These are phyloP conservation scores for Lentinula aciculospora DNA, from an alignment of 768 basidiomycete species.

Conservation along the genomic window DNA sequence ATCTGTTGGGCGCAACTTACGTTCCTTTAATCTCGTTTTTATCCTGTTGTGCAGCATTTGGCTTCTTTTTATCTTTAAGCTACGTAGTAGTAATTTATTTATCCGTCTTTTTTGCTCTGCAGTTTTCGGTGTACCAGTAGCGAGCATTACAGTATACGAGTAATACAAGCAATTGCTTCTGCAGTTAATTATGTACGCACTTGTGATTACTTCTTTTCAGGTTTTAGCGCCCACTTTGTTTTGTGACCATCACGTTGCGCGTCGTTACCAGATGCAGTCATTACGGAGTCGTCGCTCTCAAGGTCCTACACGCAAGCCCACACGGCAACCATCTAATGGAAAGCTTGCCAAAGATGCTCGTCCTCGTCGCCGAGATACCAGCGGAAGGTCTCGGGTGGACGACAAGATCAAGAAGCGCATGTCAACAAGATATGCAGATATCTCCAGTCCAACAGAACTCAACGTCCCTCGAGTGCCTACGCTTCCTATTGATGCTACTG, in stretches of 20 bases:
- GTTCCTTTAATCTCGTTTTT: not conserved
- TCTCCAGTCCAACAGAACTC: conserved; percentile 62
- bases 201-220: too few relatives aligned
- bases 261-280: conserved; percentile 38
- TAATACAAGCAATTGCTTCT: too few relatives aligned
- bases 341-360: conserved; percentile 27
- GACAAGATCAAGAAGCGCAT: conserved; percentile 97
- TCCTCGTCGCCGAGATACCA: conserved; percentile 30
- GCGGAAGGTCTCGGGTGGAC: conserved; percentile 54
- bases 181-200: too few relatives aligned
- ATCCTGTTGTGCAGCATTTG: not conserved
- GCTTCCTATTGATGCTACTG: conserved; percentile 33
- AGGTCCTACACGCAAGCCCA: conserved; percentile 26
- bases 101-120: conserved; percentile 1
- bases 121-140: not conserved
- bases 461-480: conserved; percentile 54
- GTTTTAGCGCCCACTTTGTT: not conserved
- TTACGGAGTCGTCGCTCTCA: conserved; percentile 49
- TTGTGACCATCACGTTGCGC: not conserved
- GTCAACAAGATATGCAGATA: conserved; percentile 90
- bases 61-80: not conserved
- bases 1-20: not conserved
- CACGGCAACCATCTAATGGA: conserved; percentile 14
- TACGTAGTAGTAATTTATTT: not conserved
- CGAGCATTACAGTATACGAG: not conserved